Evolutionary conservation across 2,329 filamentous ascomycete species (phyloP), one percentile per base, ranked within the genome.

Genomic region (Eurotiales sp.): DNA sequence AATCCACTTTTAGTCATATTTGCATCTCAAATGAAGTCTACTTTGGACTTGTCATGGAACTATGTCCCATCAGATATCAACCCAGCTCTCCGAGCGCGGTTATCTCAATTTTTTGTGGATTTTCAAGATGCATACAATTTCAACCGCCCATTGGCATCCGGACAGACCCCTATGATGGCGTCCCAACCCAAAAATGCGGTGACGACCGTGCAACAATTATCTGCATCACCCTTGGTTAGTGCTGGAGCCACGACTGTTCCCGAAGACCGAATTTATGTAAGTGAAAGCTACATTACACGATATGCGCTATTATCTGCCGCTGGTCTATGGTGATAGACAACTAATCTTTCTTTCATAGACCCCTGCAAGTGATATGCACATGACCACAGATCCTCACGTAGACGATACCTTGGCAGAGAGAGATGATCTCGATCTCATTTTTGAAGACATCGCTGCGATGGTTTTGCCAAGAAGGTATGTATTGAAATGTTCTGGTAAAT

Each of bases 381-480:
- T 51, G 19, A 30, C 29, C 22, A 32, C 32, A 7, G 43, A 32
- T n/a, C 34, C 25, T 4, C 42, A 34, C 19, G 6, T 19, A 5
- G 37, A 51, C 21, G 19, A 44, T n/a, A 23, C 49, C 12, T 8
- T 39, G 3, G n/a, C 30, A 15, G 49, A 51, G 23, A 46, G 37
- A 17, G 49, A 51, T 36, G 49, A 51, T 22, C 37, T 51, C 22
- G 49, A 51, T 27, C 21, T 45, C 12, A 51, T 51, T 17, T 53
- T 50, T 27, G 51, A 53, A 23, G 51, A 53, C 17, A 53, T 53
- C 30, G 41, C 48, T 10, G 48, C 51, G 2, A 51, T 53, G 41
- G 46, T 53, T 32, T 23, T 50, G 32, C 46, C 51, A 15, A 44
- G 46, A 46, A 53, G 51, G 51, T 46, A 51, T 27, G 11, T n/a